Base-by-base conservation (phyloP, 2,329 filamentous ascomycete species). In the Arthrobotrys sinensis region DNA sequence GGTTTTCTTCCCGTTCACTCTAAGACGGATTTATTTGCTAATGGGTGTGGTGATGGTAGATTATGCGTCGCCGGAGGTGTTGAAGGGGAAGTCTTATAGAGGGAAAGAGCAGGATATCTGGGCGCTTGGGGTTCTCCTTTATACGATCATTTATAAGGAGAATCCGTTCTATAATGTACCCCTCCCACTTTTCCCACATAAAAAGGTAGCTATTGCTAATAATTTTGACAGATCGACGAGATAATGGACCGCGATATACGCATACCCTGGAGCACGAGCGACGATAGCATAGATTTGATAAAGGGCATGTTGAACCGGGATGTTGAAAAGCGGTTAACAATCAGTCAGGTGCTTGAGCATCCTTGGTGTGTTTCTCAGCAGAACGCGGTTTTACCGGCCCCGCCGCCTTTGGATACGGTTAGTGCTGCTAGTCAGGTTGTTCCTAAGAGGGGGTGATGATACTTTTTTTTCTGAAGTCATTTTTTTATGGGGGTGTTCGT, bases 81-180 rank as follows among this genome's bases (percentile, higher is more conserved):
- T 99, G 60, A 94, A 94, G 73, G 96, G 96, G 57, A 92, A 91
- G 81, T 92, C 94, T 14, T 99, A 99, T 85, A 90, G 92, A 81
- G 96, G 96, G 83, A 97, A 96, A 85, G 95, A 97, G 84, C 96
- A 99, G 86, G 96, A 99, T 83, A 94, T 99, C 34, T 99, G 96
- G 96, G 96, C 96, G 0, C 88, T 99, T 14, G 96, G 96, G 24
- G 98, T 99, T 82, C 88, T 99, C 28, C 89, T 99, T 12, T 99
- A 99, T 86, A 99, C 96, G 32, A 97, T 99, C 83, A 92, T 98
- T 83, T 99, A 99, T 88, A 99, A 98, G 86, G 96, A 99, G 86
- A 99, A 99, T 83, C 95, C 96, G 0, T 99, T 97, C 85, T 98
- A 98, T 88, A 96, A 92, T 85, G 81, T 82, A 69, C 46, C 77